Base-by-base conservation (phyloP, 1,139 yeast species). In the Yarrowia galli region DNA sequence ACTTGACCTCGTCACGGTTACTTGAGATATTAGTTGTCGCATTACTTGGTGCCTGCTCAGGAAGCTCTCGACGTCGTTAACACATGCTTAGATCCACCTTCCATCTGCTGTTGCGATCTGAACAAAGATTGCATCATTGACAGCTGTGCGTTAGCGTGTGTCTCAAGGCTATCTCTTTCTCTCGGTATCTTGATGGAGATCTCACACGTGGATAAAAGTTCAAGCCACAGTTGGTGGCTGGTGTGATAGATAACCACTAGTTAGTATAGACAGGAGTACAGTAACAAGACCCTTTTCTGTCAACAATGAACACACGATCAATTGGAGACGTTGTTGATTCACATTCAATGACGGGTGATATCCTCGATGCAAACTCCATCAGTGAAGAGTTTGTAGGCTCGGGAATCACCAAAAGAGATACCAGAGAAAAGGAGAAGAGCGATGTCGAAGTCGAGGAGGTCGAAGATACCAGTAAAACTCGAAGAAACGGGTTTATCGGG, bases 211-310 rank as follows among this genome's bases (percentile, higher is more conserved):
- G 43, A 36, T 20, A 36, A 35, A 15, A 51, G 58, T 51, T 51
- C 58, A 51, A 51, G 58, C 58, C 58, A 51, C 58, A 51, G 32
- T 45, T 45, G 32, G 49, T 32, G 51, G 51, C 51, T 46, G 51
- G 49, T 45, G 49, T 45, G 49, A 22, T 45, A 22, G n/a, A 45
- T 22, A 45, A 13, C 13, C n/a, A n/a, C n/a, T n/a, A n/a, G n/a
- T n/a, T n/a, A n/a, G n/a, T n/a, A n/a, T n/a, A n/a, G n/a, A n/a
- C n/a, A n/a, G n/a, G n/a, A n/a, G n/a, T n/a, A n/a, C n/a, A n/a
- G n/a, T n/a, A n/a, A n/a, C n/a, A n/a, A n/a, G n/a, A n/a, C n/a
- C n/a, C n/a, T n/a, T n/a, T n/a, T n/a, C n/a, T n/a, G n/a, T n/a
- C n/a, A n/a, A 16, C 2, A 16, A 25, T 46, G 51, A 25, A 15